phyloP scores from a whole-genome alignment of 768 basidiomycete genomes.

The Leccinum broughii region DNA sequence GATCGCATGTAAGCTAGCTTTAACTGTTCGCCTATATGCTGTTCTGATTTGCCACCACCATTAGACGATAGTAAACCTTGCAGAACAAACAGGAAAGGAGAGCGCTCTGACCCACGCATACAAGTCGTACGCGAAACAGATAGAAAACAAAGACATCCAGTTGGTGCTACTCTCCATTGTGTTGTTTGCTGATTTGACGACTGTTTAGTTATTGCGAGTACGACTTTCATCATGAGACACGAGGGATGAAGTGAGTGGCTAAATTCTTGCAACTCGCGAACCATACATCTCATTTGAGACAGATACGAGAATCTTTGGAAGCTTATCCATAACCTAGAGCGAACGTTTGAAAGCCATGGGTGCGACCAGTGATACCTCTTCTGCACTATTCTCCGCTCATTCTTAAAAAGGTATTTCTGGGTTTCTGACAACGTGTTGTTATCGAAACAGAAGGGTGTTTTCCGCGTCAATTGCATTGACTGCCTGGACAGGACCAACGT shows the following conservation, averaged over 20 bases:
- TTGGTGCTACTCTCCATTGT: constrained; percentile 33
- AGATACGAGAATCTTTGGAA: constrained; percentile 91
- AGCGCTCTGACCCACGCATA: constrained; percentile 77
- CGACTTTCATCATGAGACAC: constrained; percentile 92
- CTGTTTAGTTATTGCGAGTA: constrained; percentile 69
- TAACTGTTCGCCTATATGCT: constrained; percentile 1
- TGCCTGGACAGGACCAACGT: constrained; percentile 95
- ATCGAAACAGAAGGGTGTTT: constrained; percentile 83
- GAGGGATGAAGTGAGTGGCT: constrained; percentile 82
- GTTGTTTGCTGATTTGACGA: constrained; percentile 2
- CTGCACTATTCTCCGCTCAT: not conserved
- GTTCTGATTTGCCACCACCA: constrained; percentile 4
- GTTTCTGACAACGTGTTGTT: constrained; percentile 66
- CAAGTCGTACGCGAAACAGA: constrained; percentile 60
- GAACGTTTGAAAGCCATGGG: constrained; percentile 81
- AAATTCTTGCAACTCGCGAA: not conserved
- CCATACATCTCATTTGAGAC: constrained; percentile 6
- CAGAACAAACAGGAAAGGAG: constrained; percentile 91
- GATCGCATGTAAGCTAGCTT: constrained; percentile 61
- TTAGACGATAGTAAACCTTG: constrained; percentile 84
- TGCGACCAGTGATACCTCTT: constrained; percentile 30
- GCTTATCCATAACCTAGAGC: constrained; percentile 68
- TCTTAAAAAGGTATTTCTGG: constrained; percentile 72
- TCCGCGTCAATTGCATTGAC: constrained; percentile 93
- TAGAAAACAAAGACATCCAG: constrained; percentile 56